These are phyloP conservation scores for Cucurbita maxima DNA, from an alignment of 306 rosid genomes.

Conservation along the genomic window DNA sequence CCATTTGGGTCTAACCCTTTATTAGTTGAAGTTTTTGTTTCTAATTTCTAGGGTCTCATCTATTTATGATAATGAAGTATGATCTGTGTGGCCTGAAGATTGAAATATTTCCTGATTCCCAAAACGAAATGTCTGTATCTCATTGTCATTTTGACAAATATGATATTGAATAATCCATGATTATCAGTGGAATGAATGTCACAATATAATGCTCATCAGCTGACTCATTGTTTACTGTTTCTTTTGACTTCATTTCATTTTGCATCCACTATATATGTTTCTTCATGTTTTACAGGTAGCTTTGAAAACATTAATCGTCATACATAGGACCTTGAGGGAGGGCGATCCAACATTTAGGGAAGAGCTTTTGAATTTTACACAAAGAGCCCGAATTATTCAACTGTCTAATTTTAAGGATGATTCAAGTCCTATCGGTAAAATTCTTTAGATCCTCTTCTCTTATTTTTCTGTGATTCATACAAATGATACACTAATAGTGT, in stretches of 20 bases:
- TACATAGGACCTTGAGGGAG: conserved; percentile 92
- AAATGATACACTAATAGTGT: not conserved
- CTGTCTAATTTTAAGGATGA: conserved; percentile 95
- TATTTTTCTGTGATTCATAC: not conserved
- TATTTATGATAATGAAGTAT: not conserved
- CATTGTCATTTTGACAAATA: not conserved
- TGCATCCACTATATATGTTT: conserved; percentile 1
- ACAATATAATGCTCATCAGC: not conserved
- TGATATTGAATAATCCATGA: not conserved
- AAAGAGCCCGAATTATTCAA: conserved; percentile 76
- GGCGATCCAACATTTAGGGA: conserved; percentile 95
- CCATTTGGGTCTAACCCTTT: not conserved
- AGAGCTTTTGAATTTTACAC: conserved; percentile 82
- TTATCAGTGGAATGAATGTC: not conserved
- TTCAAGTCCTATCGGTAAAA: conserved; percentile 84
- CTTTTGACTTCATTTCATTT: not conserved
- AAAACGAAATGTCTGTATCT: not conserved
- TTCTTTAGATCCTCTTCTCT: conserved; percentile 14
- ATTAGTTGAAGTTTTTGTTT: not conserved
- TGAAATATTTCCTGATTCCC: not conserved
- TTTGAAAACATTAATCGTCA: conserved; percentile 69
- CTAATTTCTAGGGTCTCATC: not conserved
- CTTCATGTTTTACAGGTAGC: conserved; percentile 60
- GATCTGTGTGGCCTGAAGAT: not conserved
- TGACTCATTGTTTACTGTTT: not conserved